phyloP scores from a whole-genome alignment of 2,329 filamentous ascomycete genomes.

The Beauveria australis region DNA sequence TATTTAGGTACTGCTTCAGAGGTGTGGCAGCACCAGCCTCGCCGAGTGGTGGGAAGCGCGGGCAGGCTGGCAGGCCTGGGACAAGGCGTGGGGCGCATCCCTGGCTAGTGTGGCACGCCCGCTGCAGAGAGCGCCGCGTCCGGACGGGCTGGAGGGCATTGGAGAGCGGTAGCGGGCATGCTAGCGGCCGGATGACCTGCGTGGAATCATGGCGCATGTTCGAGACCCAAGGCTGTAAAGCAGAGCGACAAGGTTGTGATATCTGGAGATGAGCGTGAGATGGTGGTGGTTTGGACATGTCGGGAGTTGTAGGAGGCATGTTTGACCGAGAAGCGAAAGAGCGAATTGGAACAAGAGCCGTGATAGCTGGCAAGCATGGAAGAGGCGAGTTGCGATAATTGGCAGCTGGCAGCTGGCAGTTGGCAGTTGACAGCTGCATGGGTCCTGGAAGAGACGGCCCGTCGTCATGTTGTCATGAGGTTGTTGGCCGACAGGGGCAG shows the following conservation, averaged over 20 bases:
- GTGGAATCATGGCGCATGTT: constrained; percentile 1
- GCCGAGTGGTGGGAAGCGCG: background rate
- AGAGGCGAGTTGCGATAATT: background rate
- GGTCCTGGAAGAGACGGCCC: too few relatives aligned
- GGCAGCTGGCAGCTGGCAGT: background rate
- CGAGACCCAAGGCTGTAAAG: constrained; percentile 3
- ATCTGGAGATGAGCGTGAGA: background rate
- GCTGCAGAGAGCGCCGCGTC: constrained; percentile 8
- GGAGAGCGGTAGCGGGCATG: constrained; percentile 3
- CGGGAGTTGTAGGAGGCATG: background rate
- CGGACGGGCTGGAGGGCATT: constrained; percentile 4
- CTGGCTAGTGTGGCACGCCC: constrained; percentile 7
- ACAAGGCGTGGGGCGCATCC: constrained; percentile 3
- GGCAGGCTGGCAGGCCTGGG: background rate
- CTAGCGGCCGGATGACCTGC: constrained; percentile 8
- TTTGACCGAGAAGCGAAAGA: background rate
- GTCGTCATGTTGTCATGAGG: too few relatives aligned
- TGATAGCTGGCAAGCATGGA: background rate
- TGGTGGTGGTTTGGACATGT: background rate
- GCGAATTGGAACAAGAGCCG: background rate
- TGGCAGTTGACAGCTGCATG: background rate
- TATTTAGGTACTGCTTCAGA: background rate
- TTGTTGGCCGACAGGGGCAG: too few relatives aligned
- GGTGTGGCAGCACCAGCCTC: background rate
- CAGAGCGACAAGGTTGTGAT: background rate